phyloP scores from a whole-genome alignment of 1,284 basidiomycete species.

The Malassezia sp. region DNA sequence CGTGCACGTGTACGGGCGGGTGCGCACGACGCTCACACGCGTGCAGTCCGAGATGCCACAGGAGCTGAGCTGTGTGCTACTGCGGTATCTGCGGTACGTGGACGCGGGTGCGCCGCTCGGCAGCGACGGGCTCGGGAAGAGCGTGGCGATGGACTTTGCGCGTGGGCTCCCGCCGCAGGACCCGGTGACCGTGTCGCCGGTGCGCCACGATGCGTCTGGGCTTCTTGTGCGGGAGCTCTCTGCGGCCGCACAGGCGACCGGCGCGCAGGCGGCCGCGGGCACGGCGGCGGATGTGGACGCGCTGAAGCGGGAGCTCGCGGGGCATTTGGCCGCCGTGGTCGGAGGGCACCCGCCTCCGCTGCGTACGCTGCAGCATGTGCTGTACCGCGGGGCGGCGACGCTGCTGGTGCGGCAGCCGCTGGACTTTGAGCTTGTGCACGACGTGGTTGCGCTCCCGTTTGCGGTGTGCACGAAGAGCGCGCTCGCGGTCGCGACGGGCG shows the following conservation, averaged over 20 bases:
- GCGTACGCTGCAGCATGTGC: conserved; percentile 63
- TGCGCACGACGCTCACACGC: conserved; percentile 70
- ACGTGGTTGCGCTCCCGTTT: conserved; percentile 77
- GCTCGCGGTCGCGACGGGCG: conserved; percentile 74
- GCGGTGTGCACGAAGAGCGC: conserved; percentile 76
- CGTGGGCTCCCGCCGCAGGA: conserved; percentile 37
- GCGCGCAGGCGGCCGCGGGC: conserved; percentile 9
- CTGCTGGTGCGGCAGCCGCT: conserved; percentile 48
- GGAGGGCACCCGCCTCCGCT: conserved; percentile 46
- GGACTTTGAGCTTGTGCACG: conserved; percentile 75
- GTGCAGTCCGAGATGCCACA: conserved; percentile 77
- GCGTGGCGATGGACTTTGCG: conserved; percentile 39
- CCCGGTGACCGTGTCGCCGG: conserved; percentile 24
- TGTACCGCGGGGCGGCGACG: conserved; percentile 68
- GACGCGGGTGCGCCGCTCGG: conserved; percentile 26
- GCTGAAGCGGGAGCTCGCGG: conserved; percentile 49
- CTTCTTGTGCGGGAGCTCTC: conserved; percentile 20
- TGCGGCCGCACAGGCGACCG: conserved; percentile 28
- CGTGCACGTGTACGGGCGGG: conserved; percentile 60
- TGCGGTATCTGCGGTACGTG: conserved; percentile 51
- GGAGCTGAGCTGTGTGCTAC: conserved; percentile 80
- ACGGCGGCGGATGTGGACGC: conserved; percentile 42
- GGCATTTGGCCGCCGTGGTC: conserved; percentile 58
- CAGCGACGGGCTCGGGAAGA: conserved; percentile 31
- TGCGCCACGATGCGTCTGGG: conserved; percentile 37